Base-by-base conservation (phyloP, 2,329 filamentous ascomycete genomes). In the Colletotrichum simmondsii region DNA sequence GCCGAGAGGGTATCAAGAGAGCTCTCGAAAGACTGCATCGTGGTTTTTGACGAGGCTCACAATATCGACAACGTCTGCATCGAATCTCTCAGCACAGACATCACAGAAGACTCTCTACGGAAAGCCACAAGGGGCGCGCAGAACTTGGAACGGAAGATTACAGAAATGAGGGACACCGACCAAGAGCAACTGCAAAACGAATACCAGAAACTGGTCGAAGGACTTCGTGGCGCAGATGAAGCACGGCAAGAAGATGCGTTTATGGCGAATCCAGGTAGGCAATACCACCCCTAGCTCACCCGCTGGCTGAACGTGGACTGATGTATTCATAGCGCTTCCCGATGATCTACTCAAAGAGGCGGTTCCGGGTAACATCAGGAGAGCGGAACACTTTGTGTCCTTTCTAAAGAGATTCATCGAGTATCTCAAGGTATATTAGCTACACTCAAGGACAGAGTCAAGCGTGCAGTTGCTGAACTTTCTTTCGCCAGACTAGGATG, bases 21-120 rank as follows among this genome's bases (percentile, higher is more conserved):
- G 79, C 90, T 99, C 12, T 98, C 97, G 0, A 98, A 98, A 78
- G 97, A 99, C 81, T 98, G 95, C 81, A 99, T 99, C 65, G 94
- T 99, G 24, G 97, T 99, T 3, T 99, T 99, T 76, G 97, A 99
- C 79, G 97, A 99, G 83, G 97, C 97, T 16, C 97, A 99, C 85
- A 99, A 99, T 80, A 99, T 99, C 77, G 97, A 99, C 87, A 99
- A 99, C 80, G 97, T 99, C 72, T 99, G 97, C 81, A 99, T 99
- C 76, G 97, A 99, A 80, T 96, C 97, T 2, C 86, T 98, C 14
- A 99, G 97, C 79, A 98, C 98, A 54, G 97, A 99, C 78, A 90
- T 99, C 70, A 98, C 96, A 0, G 95, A 99, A 80, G 97, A 98
- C 77, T 98, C 96, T 0, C 83, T 99, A 65, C 91, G 95, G 26